Base-by-base conservation (phyloP, 2,329 filamentous ascomycete genomes). In the Leptographium galeiforme region DNA sequence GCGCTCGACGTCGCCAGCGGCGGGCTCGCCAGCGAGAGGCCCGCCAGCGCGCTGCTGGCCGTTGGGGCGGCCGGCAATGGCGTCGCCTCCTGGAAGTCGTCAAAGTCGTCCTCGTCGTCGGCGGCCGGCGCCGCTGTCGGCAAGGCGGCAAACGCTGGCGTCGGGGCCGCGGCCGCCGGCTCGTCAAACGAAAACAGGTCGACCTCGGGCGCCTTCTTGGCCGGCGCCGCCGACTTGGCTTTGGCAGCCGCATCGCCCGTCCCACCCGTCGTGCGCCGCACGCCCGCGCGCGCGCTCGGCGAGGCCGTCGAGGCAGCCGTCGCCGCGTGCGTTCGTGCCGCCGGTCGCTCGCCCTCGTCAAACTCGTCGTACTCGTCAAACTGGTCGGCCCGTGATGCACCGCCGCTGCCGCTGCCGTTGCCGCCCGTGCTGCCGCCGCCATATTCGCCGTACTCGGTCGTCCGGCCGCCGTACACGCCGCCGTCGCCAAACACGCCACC, bases 331-430 rank as follows among this genome's bases (percentile, higher is more conserved):
- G 67, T 62, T 4, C 50, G 50, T 25, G 25, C 25, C 6, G 61
- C 53, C 30, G 72, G 72, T 52, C 69, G 63, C 38, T 74, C 70
- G 43, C 77, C 88, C 62, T 95, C 93, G 53, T 97, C 91, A 63
- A 85, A 91, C 68, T 98, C 93, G 64, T 98, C 90, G 63, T 98
- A 98, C 68, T 96, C 93, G 61, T 97, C 91, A 61, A 96, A 98
- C 59, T 84, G 80, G 59, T 94, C 89, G 53, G 76, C 73, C 55
- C 83, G 72, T 61, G 73, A 74, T 55, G 25, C n/a, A 34, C 18
- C 36, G 38, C 79, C 71, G 25, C 75, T 70, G 60, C 47, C 40
- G 11, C 50, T 45, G 44, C 51, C 52, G 33, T 48, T 33, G 16
- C 44, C 30, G 32, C n/a, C 30, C 6, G 6, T 16, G 43, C 53